A percentile compares a stretch with the other conserved stretches of the same genome.
Evolutionary conservation across 176 grass and related monocot genomes (phyloP).

Genomic region (Oryza brachyantha): DNA sequence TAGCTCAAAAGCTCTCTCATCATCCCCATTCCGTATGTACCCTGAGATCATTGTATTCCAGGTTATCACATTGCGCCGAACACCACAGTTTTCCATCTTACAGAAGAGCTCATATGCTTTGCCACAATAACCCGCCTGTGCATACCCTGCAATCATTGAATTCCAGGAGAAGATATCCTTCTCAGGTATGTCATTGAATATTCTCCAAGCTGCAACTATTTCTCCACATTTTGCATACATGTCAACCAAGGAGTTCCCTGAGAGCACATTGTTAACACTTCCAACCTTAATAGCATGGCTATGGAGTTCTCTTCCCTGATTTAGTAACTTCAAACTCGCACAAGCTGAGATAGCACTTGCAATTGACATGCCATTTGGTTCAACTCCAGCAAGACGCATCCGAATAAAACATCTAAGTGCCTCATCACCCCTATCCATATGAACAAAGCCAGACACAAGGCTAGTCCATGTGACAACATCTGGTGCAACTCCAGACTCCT

Average conservation of each 20-base stretch:
- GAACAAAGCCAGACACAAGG: slow-evolving; percentile 66
- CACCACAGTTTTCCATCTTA: slow-evolving; percentile 54
- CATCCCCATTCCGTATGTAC: slow-evolving; percentile 68
- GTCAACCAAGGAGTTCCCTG: slow-evolving; percentile 64
- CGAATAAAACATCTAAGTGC: slow-evolving; percentile 51
- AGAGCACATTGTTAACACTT: slow-evolving; percentile 42
- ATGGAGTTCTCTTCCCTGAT: slow-evolving; percentile 61
- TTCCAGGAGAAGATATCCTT: slow-evolving; percentile 87
- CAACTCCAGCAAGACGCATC: slow-evolving; percentile 57
- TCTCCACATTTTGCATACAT: slow-evolving; percentile 79
- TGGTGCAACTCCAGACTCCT: slow-evolving; percentile 39
- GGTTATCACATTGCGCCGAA: slow-evolving; percentile 63
- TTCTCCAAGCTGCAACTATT: slow-evolving; percentile 39
- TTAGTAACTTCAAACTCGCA: slow-evolving; percentile 53
- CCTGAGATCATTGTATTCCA: slow-evolving; percentile 83
- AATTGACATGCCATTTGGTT: slow-evolving; percentile 64
- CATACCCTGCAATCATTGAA: slow-evolving; percentile 73
- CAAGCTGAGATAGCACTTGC: slow-evolving; percentile 61
- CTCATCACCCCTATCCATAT: slow-evolving; percentile 43
- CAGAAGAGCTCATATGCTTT: slow-evolving; percentile 74
- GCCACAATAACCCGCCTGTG: slow-evolving; percentile 61
- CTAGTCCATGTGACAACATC: slow-evolving; percentile 84
- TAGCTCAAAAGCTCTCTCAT: slow-evolving; percentile 72
- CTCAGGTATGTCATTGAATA: slow-evolving; percentile 55
- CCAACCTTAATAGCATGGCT: slow-evolving; percentile 57